These are phyloP conservation scores for Collybia mongolica DNA, from an alignment of 768 basidiomycete species.

Conservation along the genomic window DNA sequence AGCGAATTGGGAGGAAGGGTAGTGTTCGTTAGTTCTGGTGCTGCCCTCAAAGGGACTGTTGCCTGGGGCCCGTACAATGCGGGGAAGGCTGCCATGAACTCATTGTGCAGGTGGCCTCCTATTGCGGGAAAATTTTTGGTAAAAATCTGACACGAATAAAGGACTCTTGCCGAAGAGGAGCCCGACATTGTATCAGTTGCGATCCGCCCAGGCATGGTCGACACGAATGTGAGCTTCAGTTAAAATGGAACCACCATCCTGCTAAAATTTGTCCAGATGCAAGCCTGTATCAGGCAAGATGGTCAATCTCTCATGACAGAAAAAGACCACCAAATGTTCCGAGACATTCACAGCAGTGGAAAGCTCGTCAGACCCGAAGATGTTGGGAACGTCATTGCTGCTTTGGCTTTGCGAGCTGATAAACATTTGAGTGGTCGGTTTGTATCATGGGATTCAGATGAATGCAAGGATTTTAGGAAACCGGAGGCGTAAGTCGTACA, in stretches of 20 bases:
- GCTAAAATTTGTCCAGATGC: constrained; percentile 60
- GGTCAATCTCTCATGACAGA: constrained; percentile 54
- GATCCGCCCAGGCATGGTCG: constrained; percentile 84
- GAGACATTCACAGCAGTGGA: constrained; percentile 57
- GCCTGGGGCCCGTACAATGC: constrained; percentile 87
- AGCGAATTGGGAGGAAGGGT: constrained; percentile 60
- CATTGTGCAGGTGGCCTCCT: constrained; percentile 61
- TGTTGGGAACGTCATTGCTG: constrained; percentile 77
- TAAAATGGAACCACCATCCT: not conserved
- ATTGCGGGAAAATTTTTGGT: not conserved
- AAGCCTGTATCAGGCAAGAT: constrained; percentile 49
- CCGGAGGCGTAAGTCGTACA: not conserved
- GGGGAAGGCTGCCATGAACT: constrained; percentile 88
- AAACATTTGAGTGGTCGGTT: constrained; percentile 71
- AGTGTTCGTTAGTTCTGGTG: constrained; percentile 85
- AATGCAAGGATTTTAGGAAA: constrained; percentile 54
- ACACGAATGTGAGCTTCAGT: constrained; percentile 63
- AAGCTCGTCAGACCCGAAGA: constrained; percentile 74
- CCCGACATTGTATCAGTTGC: constrained; percentile 72
- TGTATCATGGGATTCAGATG: constrained; percentile 76
- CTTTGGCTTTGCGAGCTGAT: constrained; percentile 65
- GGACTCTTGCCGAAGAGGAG: constrained; percentile 86
- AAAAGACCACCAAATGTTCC: constrained; percentile 55
- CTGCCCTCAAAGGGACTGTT: constrained; percentile 61
- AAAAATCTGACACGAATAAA: constrained; percentile 21